phyloP scores from a whole-genome alignment of 2,329 filamentous ascomycete species.

The Keithomyces neogunnii region DNA sequence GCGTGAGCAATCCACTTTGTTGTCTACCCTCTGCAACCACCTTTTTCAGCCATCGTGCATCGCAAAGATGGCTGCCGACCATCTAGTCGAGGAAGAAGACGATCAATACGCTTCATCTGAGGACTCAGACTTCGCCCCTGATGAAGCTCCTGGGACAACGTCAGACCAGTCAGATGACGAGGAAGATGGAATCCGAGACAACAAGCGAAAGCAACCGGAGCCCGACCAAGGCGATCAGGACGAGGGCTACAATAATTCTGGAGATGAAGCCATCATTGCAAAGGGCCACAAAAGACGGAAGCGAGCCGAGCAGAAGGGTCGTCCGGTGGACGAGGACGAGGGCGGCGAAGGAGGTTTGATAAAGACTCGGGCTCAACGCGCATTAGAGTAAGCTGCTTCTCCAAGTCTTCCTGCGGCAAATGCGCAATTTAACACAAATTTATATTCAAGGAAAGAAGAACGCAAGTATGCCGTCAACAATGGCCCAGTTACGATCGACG shows the following conservation, averaged over 20 bases:
- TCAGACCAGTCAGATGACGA: conserved; percentile 45
- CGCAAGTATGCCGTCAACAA: conserved; percentile 40
- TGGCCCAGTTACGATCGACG: conserved; percentile 59
- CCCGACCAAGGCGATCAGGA: conserved; percentile 25
- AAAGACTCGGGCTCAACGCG: conserved; percentile 65
- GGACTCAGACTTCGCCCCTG: conserved; percentile 66
- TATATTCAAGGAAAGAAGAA: conserved; percentile 43
- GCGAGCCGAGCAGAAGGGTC: conserved; percentile 30
- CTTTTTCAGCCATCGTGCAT: neutral
- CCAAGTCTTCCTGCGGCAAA: neutral
- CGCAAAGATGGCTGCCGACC: conserved; percentile 34
- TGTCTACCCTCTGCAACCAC: neutral
- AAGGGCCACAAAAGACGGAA: conserved; percentile 48
- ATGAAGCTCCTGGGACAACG: conserved; percentile 37
- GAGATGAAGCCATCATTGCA: conserved; percentile 62
- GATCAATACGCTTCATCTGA: conserved; percentile 61
- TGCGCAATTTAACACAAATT: conserved; percentile 1
- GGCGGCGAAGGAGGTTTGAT: conserved; percentile 55
- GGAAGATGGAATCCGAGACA: conserved; percentile 19
- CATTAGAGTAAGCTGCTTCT: conserved; percentile 44
- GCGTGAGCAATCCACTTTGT: neutral
- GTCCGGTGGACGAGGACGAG: conserved; percentile 40
- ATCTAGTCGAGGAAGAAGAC: conserved; percentile 36
- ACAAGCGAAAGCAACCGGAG: conserved; percentile 15
- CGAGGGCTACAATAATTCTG: conserved; percentile 55